These are phyloP conservation scores for Phytophthora quininea DNA, from an alignment of 352 stramenopile species.

Conservation along the genomic window DNA sequence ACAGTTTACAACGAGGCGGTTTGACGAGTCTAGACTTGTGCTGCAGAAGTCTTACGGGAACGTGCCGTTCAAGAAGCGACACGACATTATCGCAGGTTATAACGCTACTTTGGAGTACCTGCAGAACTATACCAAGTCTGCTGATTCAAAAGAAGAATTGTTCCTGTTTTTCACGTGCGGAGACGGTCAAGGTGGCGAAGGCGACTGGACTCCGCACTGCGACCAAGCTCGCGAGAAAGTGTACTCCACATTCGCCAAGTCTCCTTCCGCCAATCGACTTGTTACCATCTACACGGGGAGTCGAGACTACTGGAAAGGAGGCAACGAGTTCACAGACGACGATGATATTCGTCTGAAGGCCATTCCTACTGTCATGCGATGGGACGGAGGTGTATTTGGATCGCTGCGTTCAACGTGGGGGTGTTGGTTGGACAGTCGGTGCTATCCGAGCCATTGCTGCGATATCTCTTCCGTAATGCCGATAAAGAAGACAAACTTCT, in stretches of 20 bases:
- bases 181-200: slow-evolving; percentile 41
- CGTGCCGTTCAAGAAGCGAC: slow-evolving; percentile 46
- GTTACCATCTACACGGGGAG: slow-evolving; percentile 63
- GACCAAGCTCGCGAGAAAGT: slow-evolving; percentile 48
- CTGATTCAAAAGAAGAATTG: slow-evolving; percentile 40
- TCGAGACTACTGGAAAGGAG: slow-evolving; percentile 54
- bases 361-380: slow-evolving; percentile 67
- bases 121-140: slow-evolving; percentile 38
- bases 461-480: slow-evolving; percentile 69
- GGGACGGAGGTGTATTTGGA: slow-evolving; percentile 42
- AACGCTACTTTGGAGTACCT: slow-evolving; percentile 57
- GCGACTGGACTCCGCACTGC: slow-evolving; percentile 64
- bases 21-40: slow-evolving; percentile 35
- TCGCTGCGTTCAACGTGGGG: slow-evolving; percentile 54
- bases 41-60: slow-evolving; percentile 21
- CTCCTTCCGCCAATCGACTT: slow-evolving; percentile 53
- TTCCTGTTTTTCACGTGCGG: slow-evolving; percentile 79
- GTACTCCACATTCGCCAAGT: slow-evolving; percentile 63
- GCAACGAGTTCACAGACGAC: slow-evolving; percentile 66
- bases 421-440: slow-evolving; percentile 60
- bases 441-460: slow-evolving; percentile 57
- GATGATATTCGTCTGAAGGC: slow-evolving; percentile 65
- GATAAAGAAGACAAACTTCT: slow-evolving; percentile 53
- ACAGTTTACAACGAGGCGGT: slow-evolving; percentile 22
- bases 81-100: slow-evolving; percentile 55